These are phyloP conservation scores for Aspergillus melleus DNA, from an alignment of 2,329 filamentous ascomycete genomes.

Conservation along the genomic window DNA sequence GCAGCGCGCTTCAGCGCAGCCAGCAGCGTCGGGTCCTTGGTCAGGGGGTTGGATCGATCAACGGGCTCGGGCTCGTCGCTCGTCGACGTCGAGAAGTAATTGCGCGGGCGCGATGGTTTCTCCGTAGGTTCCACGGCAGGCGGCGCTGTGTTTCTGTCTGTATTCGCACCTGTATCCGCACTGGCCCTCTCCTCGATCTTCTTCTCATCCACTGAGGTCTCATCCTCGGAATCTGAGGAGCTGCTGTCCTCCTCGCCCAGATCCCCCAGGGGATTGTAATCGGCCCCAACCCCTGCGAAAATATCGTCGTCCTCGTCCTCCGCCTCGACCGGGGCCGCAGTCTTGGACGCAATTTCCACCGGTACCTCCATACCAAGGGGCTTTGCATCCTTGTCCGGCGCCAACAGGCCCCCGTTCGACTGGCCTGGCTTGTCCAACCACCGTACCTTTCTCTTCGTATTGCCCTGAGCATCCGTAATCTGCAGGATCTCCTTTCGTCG, in stretches of 20 bases:
- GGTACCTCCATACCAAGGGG: constrained; percentile 55
- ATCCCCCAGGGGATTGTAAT: constrained; percentile 61
- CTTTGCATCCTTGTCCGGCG: constrained; percentile 46
- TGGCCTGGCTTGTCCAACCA: constrained; percentile 48
- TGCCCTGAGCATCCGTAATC: constrained; percentile 59
- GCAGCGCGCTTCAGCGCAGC: constrained; percentile 85
- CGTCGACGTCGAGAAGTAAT: constrained; percentile 45
- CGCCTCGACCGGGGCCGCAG: constrained; percentile 36
- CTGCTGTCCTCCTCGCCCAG: constrained; percentile 49
- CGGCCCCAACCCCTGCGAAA: constrained; percentile 60
- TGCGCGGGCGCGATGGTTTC: constrained; percentile 41
- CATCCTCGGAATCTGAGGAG: constrained; percentile 39
- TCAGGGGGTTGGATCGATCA: constrained; percentile 43
- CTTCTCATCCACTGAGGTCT: constrained; percentile 18
- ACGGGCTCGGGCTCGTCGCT: constrained; percentile 51
- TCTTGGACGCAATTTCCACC: constrained; percentile 40
- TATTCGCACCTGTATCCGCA: constrained; percentile 1
- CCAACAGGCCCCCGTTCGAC: constrained; percentile 32
- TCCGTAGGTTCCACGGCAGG: constrained; percentile 11
- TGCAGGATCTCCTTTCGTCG: constrained; percentile 59
- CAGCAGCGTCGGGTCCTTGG: constrained; percentile 74
- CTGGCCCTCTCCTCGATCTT: not conserved
- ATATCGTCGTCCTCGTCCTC: constrained; percentile 61
- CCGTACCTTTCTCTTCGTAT: constrained; percentile 61
- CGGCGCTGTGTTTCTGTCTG: constrained; percentile 4